Percentiles rank a stretch among this genome's conserved stretches.
Conservation (phyloP, 2,329 filamentous ascomycete genomes). For the Apiospora pterosperma region DNA sequence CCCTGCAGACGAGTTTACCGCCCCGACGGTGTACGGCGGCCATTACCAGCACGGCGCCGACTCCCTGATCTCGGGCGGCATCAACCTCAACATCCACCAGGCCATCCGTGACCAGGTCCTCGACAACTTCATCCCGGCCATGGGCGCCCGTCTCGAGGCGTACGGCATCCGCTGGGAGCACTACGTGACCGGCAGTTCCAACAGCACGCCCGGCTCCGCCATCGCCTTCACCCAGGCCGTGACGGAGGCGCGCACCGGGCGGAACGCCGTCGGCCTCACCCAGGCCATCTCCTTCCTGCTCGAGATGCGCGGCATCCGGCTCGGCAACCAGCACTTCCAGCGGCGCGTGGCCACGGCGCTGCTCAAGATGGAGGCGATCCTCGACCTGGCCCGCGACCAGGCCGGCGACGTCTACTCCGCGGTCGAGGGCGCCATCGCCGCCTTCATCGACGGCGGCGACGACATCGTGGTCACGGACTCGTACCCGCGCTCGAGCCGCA, state of each 20-base stretch:
- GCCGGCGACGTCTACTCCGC: constrained; percentile 17
- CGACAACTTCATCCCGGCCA: constrained; percentile 21
- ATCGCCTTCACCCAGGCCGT: constrained; percentile 21
- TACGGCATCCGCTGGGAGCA: constrained; percentile 29
- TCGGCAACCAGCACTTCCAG: constrained; percentile 25
- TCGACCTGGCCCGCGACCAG: constrained; percentile 22
- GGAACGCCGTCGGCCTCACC: constrained; percentile 21
- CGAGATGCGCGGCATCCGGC: constrained; percentile 22
- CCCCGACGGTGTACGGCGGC: constrained; percentile 19
- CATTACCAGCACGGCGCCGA: constrained; percentile 27
- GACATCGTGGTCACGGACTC: constrained; percentile 24
- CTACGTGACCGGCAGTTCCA: constrained; percentile 23
- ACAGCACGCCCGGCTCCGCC: neutral
- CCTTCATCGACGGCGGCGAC: constrained; percentile 18
- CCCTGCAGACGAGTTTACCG: constrained; percentile 24
- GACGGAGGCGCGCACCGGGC: constrained; percentile 20
- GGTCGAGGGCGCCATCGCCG: constrained; percentile 17
- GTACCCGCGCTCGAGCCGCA: constrained; percentile 14
- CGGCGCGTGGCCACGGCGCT: constrained; percentile 22
- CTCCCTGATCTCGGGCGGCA: constrained; percentile 24
- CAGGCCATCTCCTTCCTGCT: constrained; percentile 21
- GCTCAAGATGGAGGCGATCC: constrained; percentile 20
- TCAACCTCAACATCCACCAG: constrained; percentile 26
- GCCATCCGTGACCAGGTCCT: constrained; percentile 25
- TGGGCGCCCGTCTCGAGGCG: constrained; percentile 21